These are phyloP conservation scores for Talaromyces trachyspermus DNA, from an alignment of 495 filamentous ascomycete genomes.

Conservation along the genomic window DNA sequence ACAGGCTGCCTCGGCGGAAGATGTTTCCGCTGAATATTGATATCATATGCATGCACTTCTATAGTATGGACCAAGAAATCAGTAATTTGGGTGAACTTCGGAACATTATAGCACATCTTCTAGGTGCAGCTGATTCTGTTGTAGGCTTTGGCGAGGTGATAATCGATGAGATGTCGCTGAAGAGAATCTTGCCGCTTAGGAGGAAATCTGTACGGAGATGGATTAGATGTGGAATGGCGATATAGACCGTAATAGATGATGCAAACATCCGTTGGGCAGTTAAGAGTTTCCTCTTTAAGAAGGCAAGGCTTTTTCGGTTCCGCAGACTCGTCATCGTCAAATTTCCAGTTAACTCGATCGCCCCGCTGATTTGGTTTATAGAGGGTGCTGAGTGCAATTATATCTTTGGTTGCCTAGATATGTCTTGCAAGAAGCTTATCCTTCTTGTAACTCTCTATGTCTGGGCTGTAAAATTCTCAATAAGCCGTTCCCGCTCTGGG, in stretches of 20 bases:
- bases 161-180: slow-evolving; percentile 22
- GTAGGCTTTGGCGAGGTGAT: slow-evolving; percentile 16
- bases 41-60: slow-evolving; percentile 17
- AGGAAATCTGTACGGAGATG: slow-evolving; percentile 23
- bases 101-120: slow-evolving; percentile 16
- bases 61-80: slow-evolving; percentile 22
- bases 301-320: slow-evolving; percentile 10
- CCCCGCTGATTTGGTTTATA: too few relatives aligned
- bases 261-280: slow-evolving; percentile 20
- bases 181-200: slow-evolving; percentile 22
- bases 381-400: too few relatives aligned
- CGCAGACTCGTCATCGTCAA: too few relatives aligned
- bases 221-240: slow-evolving; percentile 17
- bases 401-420: too few relatives aligned
- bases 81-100: slow-evolving; percentile 18
- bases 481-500: too few relatives aligned
- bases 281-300: slow-evolving; percentile 10
- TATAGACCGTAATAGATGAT: slow-evolving; percentile 24
- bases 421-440: too few relatives aligned
- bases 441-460: too few relatives aligned
- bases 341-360: too few relatives aligned
- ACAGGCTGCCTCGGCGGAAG: slow-evolving; percentile 10
- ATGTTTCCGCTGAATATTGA: slow-evolving; percentile 20
- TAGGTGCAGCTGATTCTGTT: slow-evolving; percentile 22
- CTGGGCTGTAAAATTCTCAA: too few relatives aligned